Conservation (phyloP, 129 eudicot species). For the Helianthus tuberosus region DNA sequence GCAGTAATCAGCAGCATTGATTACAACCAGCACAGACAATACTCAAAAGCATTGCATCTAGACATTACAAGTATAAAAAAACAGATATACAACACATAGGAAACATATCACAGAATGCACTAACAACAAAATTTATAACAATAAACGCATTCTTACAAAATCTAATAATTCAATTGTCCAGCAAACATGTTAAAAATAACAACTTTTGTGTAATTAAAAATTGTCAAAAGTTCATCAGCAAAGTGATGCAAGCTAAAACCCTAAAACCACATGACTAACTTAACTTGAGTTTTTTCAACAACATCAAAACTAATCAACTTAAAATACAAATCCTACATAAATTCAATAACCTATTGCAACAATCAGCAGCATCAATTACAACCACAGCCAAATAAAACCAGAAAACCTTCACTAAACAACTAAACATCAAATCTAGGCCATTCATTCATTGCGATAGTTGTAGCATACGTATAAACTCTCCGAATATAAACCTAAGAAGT, state of each 20-base stretch:
- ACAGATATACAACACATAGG: too few relatives aligned
- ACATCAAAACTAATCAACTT: background rate
- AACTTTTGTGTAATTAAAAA: background rate
- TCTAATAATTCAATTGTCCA: background rate
- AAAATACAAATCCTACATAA: background rate
- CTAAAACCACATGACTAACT: background rate
- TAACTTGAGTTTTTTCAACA: background rate
- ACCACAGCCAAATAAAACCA: background rate
- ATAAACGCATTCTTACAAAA: background rate
- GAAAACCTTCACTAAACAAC: background rate
- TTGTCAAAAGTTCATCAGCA: background rate
- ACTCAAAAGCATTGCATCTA: too few relatives aligned
- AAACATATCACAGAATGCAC: background rate
- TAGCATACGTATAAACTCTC: background rate
- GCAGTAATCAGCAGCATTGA: too few relatives aligned
- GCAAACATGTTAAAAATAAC: background rate
- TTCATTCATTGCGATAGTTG: background rate
- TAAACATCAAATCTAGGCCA: background rate
- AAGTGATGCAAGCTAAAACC: background rate
- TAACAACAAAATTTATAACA: background rate
- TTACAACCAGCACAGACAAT: too few relatives aligned
- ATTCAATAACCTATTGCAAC: background rate
- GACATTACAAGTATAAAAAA: too few relatives aligned
- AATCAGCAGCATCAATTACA: background rate
- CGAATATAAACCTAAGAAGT: conserved; percentile 1